phyloP scores from a whole-genome alignment of 73 alveolate species.

The Paraurostyla sp. region DNA sequence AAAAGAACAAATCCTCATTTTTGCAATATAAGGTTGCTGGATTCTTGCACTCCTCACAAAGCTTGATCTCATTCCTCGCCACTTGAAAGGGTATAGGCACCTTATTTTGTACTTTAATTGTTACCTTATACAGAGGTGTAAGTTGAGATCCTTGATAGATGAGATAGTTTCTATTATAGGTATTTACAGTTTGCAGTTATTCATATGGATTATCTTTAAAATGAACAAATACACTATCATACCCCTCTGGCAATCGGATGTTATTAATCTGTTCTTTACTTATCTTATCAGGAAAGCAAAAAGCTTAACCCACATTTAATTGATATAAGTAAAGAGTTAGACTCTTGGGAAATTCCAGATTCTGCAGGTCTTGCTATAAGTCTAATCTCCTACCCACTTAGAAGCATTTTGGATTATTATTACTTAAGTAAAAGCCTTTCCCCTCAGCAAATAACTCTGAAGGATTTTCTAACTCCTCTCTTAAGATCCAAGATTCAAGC shows the following conservation, averaged over 20 bases:
- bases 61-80: slow-evolving; percentile 20
- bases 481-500: slow-evolving; percentile 27
- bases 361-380: not conserved
- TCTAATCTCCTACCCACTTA: slow-evolving; percentile 40
- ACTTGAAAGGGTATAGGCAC: slow-evolving; percentile 16
- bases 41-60: slow-evolving; percentile 39
- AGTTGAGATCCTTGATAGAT: not conserved
- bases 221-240: slow-evolving; percentile 27
- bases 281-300: slow-evolving; percentile 21
- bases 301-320: slow-evolving; percentile 6
- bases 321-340: slow-evolving; percentile 26
- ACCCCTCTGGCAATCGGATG: not conserved
- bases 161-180: slow-evolving; percentile 27
- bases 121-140: slow-evolving; percentile 6
- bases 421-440: slow-evolving; percentile 9
- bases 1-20: slow-evolving; percentile 31
- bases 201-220: not conserved
- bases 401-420: not conserved
- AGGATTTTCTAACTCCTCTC: not conserved
- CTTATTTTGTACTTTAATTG: not conserved
- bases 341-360: slow-evolving; percentile 12
- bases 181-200: not conserved
- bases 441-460: not conserved
- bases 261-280: not conserved
- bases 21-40: slow-evolving; percentile 36